phyloP scores from a whole-genome alignment of 2,329 filamentous ascomycete genomes.

The Pestalotiopsis fici region DNA sequence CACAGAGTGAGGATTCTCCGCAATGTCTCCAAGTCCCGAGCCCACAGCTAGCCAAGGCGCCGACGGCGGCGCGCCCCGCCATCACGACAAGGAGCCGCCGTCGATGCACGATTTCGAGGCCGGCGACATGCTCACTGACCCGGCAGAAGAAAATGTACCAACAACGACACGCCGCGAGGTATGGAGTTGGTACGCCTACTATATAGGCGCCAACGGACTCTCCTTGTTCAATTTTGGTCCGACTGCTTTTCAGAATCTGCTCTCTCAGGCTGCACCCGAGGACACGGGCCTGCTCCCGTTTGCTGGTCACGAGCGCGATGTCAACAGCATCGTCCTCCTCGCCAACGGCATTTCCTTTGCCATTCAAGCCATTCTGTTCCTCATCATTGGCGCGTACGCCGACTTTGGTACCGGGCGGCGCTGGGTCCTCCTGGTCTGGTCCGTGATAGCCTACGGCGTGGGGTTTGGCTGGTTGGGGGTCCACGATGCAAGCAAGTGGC shows the following conservation, averaged over 20 bases:
- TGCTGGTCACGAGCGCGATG: constrained; percentile 56
- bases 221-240: constrained; percentile 66
- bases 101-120: neutral
- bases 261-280: constrained; percentile 59
- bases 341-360: constrained; percentile 70
- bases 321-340: constrained; percentile 66
- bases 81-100: neutral
- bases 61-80: neutral
- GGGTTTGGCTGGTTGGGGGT: constrained; percentile 71
- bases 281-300: constrained; percentile 54
- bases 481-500: constrained; percentile 61
- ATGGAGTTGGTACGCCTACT: constrained; percentile 41
- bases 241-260: constrained; percentile 65
- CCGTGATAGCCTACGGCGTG: constrained; percentile 60
- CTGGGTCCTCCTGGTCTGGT: constrained; percentile 63
- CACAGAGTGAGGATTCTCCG: neutral
- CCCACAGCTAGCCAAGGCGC: neutral
- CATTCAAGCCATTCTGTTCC: constrained; percentile 60
- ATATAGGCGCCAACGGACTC: constrained; percentile 67
- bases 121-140: neutral
- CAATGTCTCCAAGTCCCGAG: neutral
- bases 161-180: neutral
- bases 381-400: constrained; percentile 52
- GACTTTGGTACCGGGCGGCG: constrained; percentile 68
- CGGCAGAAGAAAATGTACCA: neutral